Evolutionary conservation across 179 eudicot genomes (phyloP), one percentile per base, ranked within the genome.

Genomic region (Vitellaria paradoxa): DNA sequence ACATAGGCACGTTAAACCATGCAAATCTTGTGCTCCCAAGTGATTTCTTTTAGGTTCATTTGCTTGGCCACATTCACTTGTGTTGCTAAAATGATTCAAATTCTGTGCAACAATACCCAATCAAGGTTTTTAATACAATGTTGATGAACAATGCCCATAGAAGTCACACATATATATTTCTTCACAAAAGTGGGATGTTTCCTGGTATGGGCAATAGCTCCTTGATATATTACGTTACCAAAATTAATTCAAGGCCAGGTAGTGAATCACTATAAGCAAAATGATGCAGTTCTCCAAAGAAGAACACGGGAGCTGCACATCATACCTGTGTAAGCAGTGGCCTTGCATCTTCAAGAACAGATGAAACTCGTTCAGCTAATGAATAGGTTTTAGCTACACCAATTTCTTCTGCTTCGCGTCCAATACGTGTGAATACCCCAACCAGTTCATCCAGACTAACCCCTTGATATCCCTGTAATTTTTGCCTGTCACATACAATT

Each of bases 361-460:
- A 75, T 49, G 94, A 82, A 88, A 84, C 91, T 75, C 90, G 86
- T 74, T 88, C 79, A 20, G 93, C 97, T 81, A 94, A 75, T 40
- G 81, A 37, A 82, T 87, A 94, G 37, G 91, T 72, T 75, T 94
- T 90, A 73, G 91, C 66, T 77, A 92, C 91, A 68, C 97, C 97
- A 80, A 94, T 92, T 65, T 82, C 88, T 84, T 94, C 98, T 30
- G 91, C 84, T 64, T 90, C 97, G 59, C 96, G 96, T 75, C 97
- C 98, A 76, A 93, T 81, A 23, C 94, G 97, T 71, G 98, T 94
- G 81, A 89, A 89, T 77, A 94, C 90, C 68, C 98, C 98, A 56
- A 94, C 94, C 79, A 94, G 86, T 47, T 83, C 98, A 81, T 94
- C 97, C 82, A 94, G 89, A 82, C 98, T 94, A 64, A 94, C 98